These are phyloP conservation scores for Suillus tomentosus DNA, from an alignment of 768 basidiomycete genomes.

Conservation along the genomic window DNA sequence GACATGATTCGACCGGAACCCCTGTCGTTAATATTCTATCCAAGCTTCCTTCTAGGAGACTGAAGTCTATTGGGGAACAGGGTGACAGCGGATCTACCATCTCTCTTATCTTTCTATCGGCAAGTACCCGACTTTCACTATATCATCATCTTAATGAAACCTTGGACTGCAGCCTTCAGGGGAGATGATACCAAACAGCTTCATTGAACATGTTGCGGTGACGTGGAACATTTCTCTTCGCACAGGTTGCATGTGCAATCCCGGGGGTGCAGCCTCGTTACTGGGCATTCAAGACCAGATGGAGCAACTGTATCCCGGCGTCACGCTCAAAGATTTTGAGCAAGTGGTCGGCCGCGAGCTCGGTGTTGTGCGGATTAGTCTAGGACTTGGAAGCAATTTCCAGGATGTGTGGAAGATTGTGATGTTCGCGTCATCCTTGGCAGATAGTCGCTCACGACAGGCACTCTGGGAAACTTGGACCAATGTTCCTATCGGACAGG, in stretches of 20 bases:
- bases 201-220: constrained; percentile 71
- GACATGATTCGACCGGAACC: constrained; percentile 59
- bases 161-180: constrained; percentile 53
- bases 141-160: background rate
- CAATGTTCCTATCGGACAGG: constrained; percentile 35
- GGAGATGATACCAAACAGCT: constrained; percentile 68
- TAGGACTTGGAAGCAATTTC: constrained; percentile 80
- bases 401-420: constrained; percentile 67
- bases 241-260: constrained; percentile 89
- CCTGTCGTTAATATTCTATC: constrained; percentile 75
- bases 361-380: constrained; percentile 74
- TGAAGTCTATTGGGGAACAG: constrained; percentile 63
- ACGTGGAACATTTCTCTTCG: constrained; percentile 69
- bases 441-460: constrained; percentile 37
- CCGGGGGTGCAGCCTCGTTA: constrained; percentile 75
- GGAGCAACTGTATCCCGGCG: constrained; percentile 57
- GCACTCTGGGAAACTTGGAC: constrained; percentile 44
- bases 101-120: constrained; percentile 62
- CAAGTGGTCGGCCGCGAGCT: constrained; percentile 62
- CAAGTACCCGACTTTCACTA: constrained; percentile 36
- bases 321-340: constrained; percentile 65
- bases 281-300: constrained; percentile 68
- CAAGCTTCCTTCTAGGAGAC: constrained; percentile 51
- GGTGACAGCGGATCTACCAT: constrained; percentile 66
- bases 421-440: constrained; percentile 49